Base-by-base conservation (phyloP, 164 flowering plant genomes). In the Annona cherimola region DNA sequence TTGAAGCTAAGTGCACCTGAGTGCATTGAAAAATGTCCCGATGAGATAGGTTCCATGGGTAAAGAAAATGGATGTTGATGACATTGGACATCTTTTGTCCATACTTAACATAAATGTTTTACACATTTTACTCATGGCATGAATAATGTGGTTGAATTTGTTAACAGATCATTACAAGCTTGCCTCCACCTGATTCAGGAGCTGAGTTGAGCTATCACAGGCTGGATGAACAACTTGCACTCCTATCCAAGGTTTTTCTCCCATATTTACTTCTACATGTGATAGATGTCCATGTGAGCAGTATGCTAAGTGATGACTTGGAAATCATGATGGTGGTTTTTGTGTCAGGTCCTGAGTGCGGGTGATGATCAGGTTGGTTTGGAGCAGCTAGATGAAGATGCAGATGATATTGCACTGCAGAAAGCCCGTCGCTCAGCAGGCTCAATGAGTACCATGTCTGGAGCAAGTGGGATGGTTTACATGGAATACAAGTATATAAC, bases 381-480 rank as follows among this genome's bases (percentile, higher is more conserved):
- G 68, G 99, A 94, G 83, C 90, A 87, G 74, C 71, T 92, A 71
- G 98, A 92, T 60, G 95, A 90, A 83, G 98, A 94, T 80, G 83
- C 84, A 63, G 98, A 92, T 80, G 97, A 84, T 55, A 83, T 90
- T 57, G 90, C 94, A 41, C 90, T 88, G 18, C 86, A 78, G 19
- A 90, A 90, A 76, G 91, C 95, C 42, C 93, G 96, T 68, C 90
- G 96, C 43, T 74, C 74, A 2, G 45, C 62, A 42, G 93, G 96
- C 42, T 85, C 96, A 57, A 90, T 95, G 97, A 95, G 98, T 78
- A 84, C 87, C 42, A 90, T 93, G 98, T 95, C 98, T 54, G 98
- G 98, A 61, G 93, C 98, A 64, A 79, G 79, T 3, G 94, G 96
- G 70, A 91, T 84, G 94, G 88, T 91, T 69, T 95, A 95, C 84